Percentiles rank a stretch among this genome's conserved stretches.
Evolutionary conservation across 768 basidiomycete genomes (phyloP).

Genomic region (Amyloporia xantha): DNA sequence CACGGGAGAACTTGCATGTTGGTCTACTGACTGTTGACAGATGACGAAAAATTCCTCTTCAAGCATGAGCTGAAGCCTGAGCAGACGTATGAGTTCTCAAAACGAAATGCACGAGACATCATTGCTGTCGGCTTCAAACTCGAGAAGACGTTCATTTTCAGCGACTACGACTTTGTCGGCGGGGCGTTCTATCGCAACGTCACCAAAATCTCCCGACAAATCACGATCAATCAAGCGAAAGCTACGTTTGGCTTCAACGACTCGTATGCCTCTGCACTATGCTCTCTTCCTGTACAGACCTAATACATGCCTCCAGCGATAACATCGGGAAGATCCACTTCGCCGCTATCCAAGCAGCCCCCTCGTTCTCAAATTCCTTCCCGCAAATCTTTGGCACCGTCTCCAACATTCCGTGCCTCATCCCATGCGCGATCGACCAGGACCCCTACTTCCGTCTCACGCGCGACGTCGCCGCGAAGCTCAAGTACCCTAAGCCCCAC

Average conservation of each 20-base stretch:
- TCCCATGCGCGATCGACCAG: slow-evolving; percentile 98
- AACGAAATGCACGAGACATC: slow-evolving; percentile 89
- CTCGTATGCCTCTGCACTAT: slow-evolving; percentile 54
- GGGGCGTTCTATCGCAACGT: slow-evolving; percentile 94
- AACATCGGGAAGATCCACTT: slow-evolving; percentile 99
- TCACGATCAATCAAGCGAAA: slow-evolving; percentile 89
- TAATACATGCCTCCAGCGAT: slow-evolving; percentile 48
- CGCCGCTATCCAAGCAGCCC: slow-evolving; percentile 89
- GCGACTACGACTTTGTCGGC: slow-evolving; percentile 83
- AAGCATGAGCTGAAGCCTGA: slow-evolving; percentile 91
- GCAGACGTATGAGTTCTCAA: slow-evolving; percentile 75
- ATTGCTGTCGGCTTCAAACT: slow-evolving; percentile 93
- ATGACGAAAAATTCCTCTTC: slow-evolving; percentile 99
- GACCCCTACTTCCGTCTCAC: slow-evolving; percentile 97
- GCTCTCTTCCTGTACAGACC: neutral
- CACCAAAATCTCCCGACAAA: slow-evolving; percentile 85
- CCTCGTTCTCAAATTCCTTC: slow-evolving; percentile 97
- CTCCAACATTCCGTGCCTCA: slow-evolving; percentile 84
- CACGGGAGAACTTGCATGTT: neutral
- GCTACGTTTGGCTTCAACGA: slow-evolving; percentile 96
- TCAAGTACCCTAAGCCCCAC: slow-evolving; percentile 93
- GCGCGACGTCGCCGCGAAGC: slow-evolving; percentile 87
- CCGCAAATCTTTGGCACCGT: slow-evolving; percentile 90
- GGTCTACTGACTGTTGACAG: slow-evolving; percentile 35
- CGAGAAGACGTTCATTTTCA: slow-evolving; percentile 96